phyloP scores from a whole-genome alignment of 164 flowering plant genomes.

The Nelumbo lutea region DNA sequence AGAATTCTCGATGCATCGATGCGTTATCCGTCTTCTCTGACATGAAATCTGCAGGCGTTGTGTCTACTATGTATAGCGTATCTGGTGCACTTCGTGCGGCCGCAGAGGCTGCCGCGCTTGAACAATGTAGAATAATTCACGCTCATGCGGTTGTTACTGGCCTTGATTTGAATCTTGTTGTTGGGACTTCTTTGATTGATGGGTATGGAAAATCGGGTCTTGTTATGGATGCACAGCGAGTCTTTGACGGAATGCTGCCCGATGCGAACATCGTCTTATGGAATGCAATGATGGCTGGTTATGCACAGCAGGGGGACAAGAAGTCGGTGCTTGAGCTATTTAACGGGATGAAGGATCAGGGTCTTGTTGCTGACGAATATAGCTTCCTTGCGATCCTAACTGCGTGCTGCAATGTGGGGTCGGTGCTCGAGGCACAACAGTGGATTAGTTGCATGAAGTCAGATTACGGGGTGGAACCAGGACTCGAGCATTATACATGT shows the following conservation, averaged over 20 bases:
- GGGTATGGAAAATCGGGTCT: constrained; percentile 70
- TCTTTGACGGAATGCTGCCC: constrained; percentile 39
- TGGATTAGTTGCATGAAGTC: constrained; percentile 49
- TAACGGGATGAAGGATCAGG: constrained; percentile 28
- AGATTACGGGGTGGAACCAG: constrained; percentile 44
- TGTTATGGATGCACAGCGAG: constrained; percentile 42
- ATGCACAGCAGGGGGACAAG: constrained; percentile 68
- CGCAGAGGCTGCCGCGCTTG: constrained; percentile 48
- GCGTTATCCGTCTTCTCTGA: constrained; percentile 41
- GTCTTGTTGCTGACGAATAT: constrained; percentile 46
- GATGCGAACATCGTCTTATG: constrained; percentile 42
- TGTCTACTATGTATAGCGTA: constrained; percentile 40
- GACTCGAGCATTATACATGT: constrained; percentile 68
- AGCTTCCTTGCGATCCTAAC: constrained; percentile 58
- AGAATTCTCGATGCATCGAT: constrained; percentile 31
- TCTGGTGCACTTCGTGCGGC: constrained; percentile 55
- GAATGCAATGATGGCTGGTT: constrained; percentile 63
- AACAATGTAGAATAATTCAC: constrained; percentile 56
- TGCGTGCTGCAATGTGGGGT: constrained; percentile 47
- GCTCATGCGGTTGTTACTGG: constrained; percentile 53
- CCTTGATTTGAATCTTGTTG: constrained; percentile 37
- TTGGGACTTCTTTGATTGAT: constrained; percentile 54
- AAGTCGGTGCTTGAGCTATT: constrained; percentile 38
- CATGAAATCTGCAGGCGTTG: constrained; percentile 35
- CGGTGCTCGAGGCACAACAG: constrained; percentile 28